Evolutionary conservation across 2,329 filamentous ascomycete species (phyloP), one percentile per base, ranked within the genome.

Genomic region (Apiospora pterosperma): DNA sequence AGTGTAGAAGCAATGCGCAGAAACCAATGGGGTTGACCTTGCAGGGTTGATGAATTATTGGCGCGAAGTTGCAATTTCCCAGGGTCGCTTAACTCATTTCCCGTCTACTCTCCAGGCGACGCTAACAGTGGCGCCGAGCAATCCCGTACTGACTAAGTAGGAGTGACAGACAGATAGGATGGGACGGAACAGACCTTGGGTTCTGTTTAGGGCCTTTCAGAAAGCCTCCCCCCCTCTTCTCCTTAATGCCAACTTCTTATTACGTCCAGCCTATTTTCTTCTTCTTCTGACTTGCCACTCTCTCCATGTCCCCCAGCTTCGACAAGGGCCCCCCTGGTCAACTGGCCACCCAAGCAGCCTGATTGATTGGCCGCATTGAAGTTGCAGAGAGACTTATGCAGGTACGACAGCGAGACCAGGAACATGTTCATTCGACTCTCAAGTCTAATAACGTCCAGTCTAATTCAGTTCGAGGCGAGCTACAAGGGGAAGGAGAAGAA

Each of bases 71-170:
- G 23, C 34, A 62, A 62, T 62, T 48, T 62, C 60, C 60, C 60
- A 62, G 19, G 12, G 59, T 44, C 60, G 60, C 60, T 48, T 62
- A 62, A 62, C 39, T 62, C 31, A 62, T 62, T 62, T 62, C 60
- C 60, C 60, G n/a, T n/a, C 11, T 52, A 16, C 25, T 52, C 25
- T 52, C 48, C 48, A 28, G 28, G 48, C 25, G 8, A 10, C 38
- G 38, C 60, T 62, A 62, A 41, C 38, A 42, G 38, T 55, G 28
- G 60, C 60, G 60, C 60, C 60, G 60, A 48, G 28, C 60, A 61
- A 6, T 36, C 16, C n/a, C 44, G 25, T 12, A 23, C n/a, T 31
- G 25, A 21, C 10, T 16, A 16, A 3, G 14, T 19, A 16, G 11
- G 36, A 12, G 8, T 42, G 11, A 28, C 12, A 6, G 23, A 28